phyloP scores from a whole-genome alignment of 176 grass and related monocot genomes.

The Puccinellia tenuiflora region DNA sequence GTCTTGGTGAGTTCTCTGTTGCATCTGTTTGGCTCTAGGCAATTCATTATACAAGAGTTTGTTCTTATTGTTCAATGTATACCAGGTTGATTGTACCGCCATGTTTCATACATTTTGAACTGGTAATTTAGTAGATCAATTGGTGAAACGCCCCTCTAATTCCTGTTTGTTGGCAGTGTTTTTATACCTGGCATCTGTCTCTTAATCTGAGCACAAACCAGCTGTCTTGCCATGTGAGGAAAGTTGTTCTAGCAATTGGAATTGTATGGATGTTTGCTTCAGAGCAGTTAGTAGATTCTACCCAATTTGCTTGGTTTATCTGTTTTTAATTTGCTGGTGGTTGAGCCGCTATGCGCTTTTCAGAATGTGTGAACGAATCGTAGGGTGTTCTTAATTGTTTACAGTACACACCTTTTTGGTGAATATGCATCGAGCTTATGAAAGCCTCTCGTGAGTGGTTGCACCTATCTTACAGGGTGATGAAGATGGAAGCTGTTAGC shows the following conservation, averaged over 20 bases:
- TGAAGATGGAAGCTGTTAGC: conserved; percentile 9
- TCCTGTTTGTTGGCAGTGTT: not conserved
- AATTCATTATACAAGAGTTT: conserved; percentile 21
- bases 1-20: conserved; percentile 1
- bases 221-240: conserved; percentile 37
- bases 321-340: conserved; percentile 36
- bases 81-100: conserved; percentile 15
- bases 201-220: conserved; percentile 12
- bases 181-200: not conserved
- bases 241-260: conserved; percentile 21
- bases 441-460: conserved; percentile 15
- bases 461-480: conserved; percentile 2
- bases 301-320: conserved; percentile 27
- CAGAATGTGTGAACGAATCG: not conserved
- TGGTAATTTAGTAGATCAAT: conserved; percentile 5
- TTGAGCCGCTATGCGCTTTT: conserved; percentile 24
- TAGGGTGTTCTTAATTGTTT: conserved; percentile 5
- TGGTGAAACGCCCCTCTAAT: not conserved
- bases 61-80: conserved; percentile 25
- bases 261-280: conserved; percentile 18
- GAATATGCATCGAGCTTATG: not conserved
- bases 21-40: conserved; percentile 22
- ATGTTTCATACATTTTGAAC: conserved; percentile 17
- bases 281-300: conserved; percentile 9
- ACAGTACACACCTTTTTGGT: conserved; percentile 2